A percentile compares a stretch with the other conserved stretches of the same genome.
Evolutionary conservation across 768 basidiomycete genomes (phyloP).

Genomic region (Megacollybia marginata): DNA sequence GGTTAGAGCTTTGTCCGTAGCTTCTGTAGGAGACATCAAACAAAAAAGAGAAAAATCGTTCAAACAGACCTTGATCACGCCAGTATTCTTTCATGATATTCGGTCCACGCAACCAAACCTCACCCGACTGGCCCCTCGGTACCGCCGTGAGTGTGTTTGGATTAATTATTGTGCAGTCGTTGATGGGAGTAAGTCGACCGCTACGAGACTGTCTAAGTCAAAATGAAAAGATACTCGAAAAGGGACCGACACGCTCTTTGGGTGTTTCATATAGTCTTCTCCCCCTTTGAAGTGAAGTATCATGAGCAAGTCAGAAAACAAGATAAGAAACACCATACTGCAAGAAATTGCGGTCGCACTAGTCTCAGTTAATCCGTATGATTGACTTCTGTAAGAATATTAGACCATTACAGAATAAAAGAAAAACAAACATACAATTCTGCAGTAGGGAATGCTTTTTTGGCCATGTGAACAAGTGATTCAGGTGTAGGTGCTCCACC

Average conservation of each 20-base stretch:
- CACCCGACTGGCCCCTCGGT: conserved; percentile 32
- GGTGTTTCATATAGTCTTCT: conserved; percentile 49
- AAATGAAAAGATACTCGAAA: neutral
- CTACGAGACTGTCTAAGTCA: neutral
- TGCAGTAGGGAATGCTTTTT: conserved; percentile 39
- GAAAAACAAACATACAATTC: conserved; percentile 25
- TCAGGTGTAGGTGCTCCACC: conserved; percentile 47
- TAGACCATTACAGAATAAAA: neutral
- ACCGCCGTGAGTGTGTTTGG: conserved; percentile 21
- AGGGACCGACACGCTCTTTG: conserved; percentile 39
- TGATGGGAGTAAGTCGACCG: conserved; percentile 49
- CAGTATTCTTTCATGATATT: conserved; percentile 63
- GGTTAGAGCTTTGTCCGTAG: conserved; percentile 39
- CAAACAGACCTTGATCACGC: conserved; percentile 21
- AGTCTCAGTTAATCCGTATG: conserved; percentile 54
- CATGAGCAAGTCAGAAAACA: neutral
- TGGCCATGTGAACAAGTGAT: conserved; percentile 37
- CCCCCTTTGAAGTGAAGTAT: conserved; percentile 27
- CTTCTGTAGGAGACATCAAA: conserved; percentile 18
- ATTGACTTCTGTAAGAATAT: conserved; percentile 34
- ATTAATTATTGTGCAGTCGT: conserved; percentile 46
- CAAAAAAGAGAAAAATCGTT: neutral
- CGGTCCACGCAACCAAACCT: conserved; percentile 52
- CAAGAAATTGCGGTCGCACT: conserved; percentile 41
- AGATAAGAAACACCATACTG: too few relatives aligned